These are phyloP conservation scores for Talaromyces sp. DNA, from an alignment of 2,329 filamentous ascomycete species.

Conservation along the genomic window DNA sequence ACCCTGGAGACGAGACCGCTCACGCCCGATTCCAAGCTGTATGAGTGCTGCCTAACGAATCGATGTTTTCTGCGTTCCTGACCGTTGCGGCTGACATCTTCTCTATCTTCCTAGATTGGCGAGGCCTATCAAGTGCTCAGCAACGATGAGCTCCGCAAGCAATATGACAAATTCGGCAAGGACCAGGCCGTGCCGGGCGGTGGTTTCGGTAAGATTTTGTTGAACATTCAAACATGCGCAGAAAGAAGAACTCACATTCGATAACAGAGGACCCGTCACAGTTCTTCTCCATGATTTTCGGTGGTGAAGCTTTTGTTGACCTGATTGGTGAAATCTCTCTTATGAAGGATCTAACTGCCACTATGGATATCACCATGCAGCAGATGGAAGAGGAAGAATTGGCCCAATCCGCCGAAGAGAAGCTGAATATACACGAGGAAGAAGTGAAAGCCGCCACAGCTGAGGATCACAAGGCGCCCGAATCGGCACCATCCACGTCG, in stretches of 20 bases:
- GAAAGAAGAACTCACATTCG: not conserved
- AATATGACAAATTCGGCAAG: constrained; percentile 97
- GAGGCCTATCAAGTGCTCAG: constrained; percentile 75
- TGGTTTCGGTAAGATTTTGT: constrained; percentile 64
- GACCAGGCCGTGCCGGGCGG: constrained; percentile 85
- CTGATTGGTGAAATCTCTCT: constrained; percentile 97
- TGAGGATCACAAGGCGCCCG: not conserved
- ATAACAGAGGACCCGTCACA: constrained; percentile 74
- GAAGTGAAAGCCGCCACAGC: constrained; percentile 34
- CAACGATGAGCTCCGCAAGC: constrained; percentile 76
- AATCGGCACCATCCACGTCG: not conserved
- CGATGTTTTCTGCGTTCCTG: not conserved
- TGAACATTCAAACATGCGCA: constrained; percentile 1
- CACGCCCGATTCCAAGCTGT: constrained; percentile 92
- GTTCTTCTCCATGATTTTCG: constrained; percentile 98
- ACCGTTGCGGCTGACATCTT: not conserved
- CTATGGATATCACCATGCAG: constrained; percentile 95
- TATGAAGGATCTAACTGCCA: constrained; percentile 96
- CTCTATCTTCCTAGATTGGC: constrained; percentile 46
- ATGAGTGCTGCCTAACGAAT: constrained; percentile 17
- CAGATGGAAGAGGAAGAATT: constrained; percentile 65
- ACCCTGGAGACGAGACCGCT: constrained; percentile 89
- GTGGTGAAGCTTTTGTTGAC: constrained; percentile 90
- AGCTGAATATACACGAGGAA: constrained; percentile 40
- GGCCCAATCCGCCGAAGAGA: constrained; percentile 47